A percentile compares a stretch with the other conserved stretches of the same genome.
Evolutionary conservation across 805 yeast genomes (phyloP).

Genomic region (Nakazawaea pomicola): DNA sequence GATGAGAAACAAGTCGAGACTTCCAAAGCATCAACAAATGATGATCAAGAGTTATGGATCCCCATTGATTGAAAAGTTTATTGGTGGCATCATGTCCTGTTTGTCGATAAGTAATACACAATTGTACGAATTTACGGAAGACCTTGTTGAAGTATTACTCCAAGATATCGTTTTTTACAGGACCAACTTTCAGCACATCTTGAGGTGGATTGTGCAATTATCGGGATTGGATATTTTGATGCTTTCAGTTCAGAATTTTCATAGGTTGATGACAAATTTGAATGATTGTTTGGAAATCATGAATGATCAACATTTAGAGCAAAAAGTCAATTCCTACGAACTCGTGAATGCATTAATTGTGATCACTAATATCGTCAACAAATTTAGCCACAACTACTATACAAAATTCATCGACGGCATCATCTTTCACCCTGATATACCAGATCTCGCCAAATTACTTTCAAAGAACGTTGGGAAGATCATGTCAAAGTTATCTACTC

Average conservation of each 20-base stretch:
- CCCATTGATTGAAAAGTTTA: not conserved
- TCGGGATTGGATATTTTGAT: not conserved
- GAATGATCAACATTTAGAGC: not conserved
- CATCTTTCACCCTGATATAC: too few species aligned
- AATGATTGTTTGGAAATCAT: slow-evolving; percentile 3
- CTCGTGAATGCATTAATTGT: not conserved
- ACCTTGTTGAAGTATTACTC: not conserved
- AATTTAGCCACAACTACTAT: not conserved
- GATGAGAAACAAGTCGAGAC: not conserved
- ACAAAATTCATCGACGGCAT: too few species aligned
- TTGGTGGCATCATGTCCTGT: slow-evolving; percentile 1
- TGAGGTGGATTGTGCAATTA: not conserved
- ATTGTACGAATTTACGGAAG: not conserved
- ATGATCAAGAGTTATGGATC: not conserved
- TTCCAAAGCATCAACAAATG: not conserved
- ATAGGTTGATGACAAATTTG: not conserved
- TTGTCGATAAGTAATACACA: slow-evolving; percentile 1
- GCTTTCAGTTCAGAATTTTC: slow-evolving; percentile 1
- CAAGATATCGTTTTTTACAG: not conserved
- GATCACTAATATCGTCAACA: too few species aligned
- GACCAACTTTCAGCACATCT: not conserved
- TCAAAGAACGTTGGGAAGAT: too few species aligned
- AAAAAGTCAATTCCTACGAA: not conserved
- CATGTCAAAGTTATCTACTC: too few species aligned
- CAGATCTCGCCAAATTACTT: too few species aligned